phyloP scores from a whole-genome alignment of 208 protist genomes.

The Wallacemonas sp. region DNA sequence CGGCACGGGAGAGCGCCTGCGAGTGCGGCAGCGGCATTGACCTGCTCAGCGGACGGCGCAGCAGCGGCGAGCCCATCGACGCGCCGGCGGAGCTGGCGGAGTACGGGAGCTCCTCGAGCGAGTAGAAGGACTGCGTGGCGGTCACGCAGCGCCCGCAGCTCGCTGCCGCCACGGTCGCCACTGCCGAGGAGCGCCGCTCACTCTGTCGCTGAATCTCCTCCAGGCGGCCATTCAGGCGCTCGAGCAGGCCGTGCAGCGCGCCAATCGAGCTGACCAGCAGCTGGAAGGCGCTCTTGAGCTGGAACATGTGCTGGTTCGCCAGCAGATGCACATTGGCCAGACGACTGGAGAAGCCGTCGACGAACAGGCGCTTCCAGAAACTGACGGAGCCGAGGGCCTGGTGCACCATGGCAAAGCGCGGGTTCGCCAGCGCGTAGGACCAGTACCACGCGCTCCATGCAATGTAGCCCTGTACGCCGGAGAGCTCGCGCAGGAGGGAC shows the following conservation, averaged over 20 bases:
- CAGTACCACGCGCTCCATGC: constrained; percentile 74
- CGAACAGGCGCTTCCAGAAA: constrained; percentile 46
- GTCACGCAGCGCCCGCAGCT: constrained; percentile 13
- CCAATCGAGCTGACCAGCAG: constrained; percentile 63
- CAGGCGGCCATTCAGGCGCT: constrained; percentile 48
- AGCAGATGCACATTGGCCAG: constrained; percentile 27
- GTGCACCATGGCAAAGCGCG: constrained; percentile 41
- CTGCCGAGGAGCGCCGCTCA: constrained; percentile 30
- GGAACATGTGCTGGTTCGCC: constrained; percentile 46
- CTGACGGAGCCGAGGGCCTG: constrained; percentile 33
- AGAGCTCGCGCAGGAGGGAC: constrained; percentile 56
- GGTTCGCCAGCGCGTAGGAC: constrained; percentile 67
- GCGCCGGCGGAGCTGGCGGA: background rate
- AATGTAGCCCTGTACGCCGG: constrained; percentile 47
- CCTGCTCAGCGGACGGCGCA: background rate
- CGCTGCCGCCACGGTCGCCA: constrained; percentile 22
- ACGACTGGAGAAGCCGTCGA: constrained; percentile 19
- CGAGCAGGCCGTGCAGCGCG: constrained; percentile 41
- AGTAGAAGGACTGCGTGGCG: constrained; percentile 2
- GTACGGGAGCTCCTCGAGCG: constrained; percentile 13
- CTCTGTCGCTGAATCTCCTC: constrained; percentile 34
- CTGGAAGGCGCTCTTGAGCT: constrained; percentile 48
- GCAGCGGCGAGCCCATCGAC: constrained; percentile 1
- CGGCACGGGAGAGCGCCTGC: too few species aligned
- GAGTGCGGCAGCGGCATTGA: background rate